These are phyloP conservation scores for Canavalia gladiata DNA, from an alignment of 306 rosid species.

Conservation along the genomic window DNA sequence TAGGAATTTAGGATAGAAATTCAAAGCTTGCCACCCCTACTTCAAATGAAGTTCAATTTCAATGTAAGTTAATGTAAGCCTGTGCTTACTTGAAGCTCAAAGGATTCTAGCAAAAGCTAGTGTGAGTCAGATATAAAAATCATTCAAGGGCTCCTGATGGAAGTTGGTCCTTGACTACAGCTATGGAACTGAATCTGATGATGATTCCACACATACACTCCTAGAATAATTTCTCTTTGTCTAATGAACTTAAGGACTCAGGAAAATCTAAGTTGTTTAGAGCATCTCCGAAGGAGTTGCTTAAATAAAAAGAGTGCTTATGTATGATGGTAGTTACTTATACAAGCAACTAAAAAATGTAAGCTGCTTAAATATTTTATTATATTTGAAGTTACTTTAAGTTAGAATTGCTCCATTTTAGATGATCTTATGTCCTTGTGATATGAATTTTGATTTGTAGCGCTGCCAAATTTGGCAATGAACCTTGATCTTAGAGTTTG, in stretches of 20 bases:
- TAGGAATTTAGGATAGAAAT: background rate
- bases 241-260: background rate
- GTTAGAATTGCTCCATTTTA: no score
- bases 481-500: conserved; percentile 7
- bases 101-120: background rate
- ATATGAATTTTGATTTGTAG: background rate
- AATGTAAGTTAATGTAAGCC: background rate
- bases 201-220: conserved; percentile 19
- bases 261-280: background rate
- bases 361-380: no score
- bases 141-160: conserved; percentile 7
- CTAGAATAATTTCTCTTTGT: conserved; percentile 1
- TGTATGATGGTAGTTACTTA: no score
- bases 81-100: background rate
- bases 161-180: conserved; percentile 24
- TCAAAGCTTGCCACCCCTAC: background rate
- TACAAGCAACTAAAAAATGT: no score
- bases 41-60: background rate
- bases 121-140: background rate
- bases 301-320: no score
- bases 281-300: no score
- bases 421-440: background rate
- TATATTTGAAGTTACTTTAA: no score
- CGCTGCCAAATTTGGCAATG: conserved; percentile 16
- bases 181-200: conserved; percentile 18